Conservation (phyloP, 352 stramenopile species). For the Pythium brachiatum region DNA sequence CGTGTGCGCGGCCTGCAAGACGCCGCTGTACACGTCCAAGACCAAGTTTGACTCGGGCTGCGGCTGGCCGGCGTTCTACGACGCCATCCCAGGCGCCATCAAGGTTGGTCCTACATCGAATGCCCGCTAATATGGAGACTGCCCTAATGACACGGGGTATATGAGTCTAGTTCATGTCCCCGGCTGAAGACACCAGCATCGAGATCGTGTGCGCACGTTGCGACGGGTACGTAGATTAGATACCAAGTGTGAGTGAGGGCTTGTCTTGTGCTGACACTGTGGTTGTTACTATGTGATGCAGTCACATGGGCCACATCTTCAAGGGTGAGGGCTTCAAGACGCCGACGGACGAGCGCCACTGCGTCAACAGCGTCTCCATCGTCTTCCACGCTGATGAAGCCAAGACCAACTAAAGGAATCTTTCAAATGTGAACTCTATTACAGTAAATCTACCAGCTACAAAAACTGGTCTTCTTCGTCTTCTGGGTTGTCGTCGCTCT, state of each 20-base stretch:
- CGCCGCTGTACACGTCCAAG: constrained; percentile 82
- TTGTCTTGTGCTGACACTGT: constrained; percentile 2
- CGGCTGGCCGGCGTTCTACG: constrained; percentile 90
- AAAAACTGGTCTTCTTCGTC: constrained; percentile 59
- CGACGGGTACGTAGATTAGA: neutral
- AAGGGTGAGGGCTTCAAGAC: constrained; percentile 88
- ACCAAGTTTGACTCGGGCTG: constrained; percentile 91
- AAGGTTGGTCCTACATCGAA: too few relatives aligned
- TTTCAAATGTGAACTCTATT: neutral
- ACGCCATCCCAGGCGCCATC: constrained; percentile 86
- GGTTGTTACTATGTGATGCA: constrained; percentile 21
- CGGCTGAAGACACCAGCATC: neutral
- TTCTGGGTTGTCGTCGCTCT: constrained; percentile 38
- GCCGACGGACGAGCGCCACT: constrained; percentile 87
- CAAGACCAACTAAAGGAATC: constrained; percentile 16
- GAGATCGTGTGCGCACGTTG: neutral
- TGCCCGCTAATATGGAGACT: too few relatives aligned
- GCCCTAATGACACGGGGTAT: too few relatives aligned
- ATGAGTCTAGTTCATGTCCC: neutral
- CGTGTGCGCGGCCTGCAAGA: constrained; percentile 85
- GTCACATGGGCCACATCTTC: constrained; percentile 91
- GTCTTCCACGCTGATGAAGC: constrained; percentile 76
- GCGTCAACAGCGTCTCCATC: constrained; percentile 89
- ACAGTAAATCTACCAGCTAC: constrained; percentile 26
- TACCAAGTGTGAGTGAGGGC: neutral